Evolutionary conservation across 2,329 filamentous ascomycete genomes (phyloP).

Genomic region (Aspergillus neoniger): DNA sequence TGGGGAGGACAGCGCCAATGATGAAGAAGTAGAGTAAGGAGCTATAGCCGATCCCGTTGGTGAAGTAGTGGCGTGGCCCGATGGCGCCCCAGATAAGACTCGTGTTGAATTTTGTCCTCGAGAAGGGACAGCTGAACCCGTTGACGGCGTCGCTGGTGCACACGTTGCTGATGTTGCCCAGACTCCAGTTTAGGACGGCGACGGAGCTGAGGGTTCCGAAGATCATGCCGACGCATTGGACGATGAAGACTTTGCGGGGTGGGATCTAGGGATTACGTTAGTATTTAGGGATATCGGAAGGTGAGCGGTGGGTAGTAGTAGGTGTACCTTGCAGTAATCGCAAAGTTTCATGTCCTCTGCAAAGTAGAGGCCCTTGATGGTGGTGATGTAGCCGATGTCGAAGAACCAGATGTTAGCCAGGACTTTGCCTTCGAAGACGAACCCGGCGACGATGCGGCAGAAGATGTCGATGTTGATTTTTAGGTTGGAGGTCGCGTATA

Average conservation of each 20-base stretch:
- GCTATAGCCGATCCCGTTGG: slow-evolving; percentile 59
- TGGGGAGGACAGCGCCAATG: slow-evolving; percentile 61
- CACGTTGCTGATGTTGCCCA: slow-evolving; percentile 45
- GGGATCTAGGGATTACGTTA: slow-evolving; percentile 31
- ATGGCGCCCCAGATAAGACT: slow-evolving; percentile 71
- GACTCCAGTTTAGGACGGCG: slow-evolving; percentile 48
- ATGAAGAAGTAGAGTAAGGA: slow-evolving; percentile 69
- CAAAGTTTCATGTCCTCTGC: slow-evolving; percentile 33
- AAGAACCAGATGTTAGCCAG: slow-evolving; percentile 36
- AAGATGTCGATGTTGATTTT: slow-evolving; percentile 34
- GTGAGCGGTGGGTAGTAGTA: neutral
- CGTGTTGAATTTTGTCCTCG: slow-evolving; percentile 63
- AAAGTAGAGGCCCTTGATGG: slow-evolving; percentile 31
- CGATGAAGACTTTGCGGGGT: slow-evolving; percentile 50
- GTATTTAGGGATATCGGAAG: slow-evolving; percentile 26
- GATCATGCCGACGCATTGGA: slow-evolving; percentile 51
- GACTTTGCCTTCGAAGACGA: slow-evolving; percentile 34
- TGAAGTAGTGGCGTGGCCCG: slow-evolving; percentile 67
- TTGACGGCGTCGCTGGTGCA: slow-evolving; percentile 58
- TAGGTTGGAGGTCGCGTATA: slow-evolving; percentile 29
- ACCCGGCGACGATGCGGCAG: slow-evolving; percentile 33
- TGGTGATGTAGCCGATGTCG: slow-evolving; percentile 28
- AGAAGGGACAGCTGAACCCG: slow-evolving; percentile 59
- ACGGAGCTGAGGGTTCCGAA: slow-evolving; percentile 48
- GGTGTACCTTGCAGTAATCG: slow-evolving; percentile 25